These are phyloP conservation scores for Vitis riparia DNA, from an alignment of 164 flowering plant species.

Conservation along the genomic window DNA sequence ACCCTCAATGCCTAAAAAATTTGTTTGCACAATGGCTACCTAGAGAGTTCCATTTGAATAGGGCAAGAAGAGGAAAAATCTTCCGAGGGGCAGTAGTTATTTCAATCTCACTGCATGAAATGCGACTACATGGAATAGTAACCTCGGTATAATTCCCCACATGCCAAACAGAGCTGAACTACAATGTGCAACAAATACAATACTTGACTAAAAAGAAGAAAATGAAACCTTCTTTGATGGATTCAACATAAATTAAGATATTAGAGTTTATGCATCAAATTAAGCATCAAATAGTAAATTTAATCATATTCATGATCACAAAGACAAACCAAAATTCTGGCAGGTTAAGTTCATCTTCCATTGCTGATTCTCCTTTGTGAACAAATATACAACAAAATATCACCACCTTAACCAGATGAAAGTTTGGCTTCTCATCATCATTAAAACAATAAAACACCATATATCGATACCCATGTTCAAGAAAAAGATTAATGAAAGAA, in stretches of 20 bases:
- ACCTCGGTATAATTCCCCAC: background rate
- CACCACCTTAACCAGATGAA: conserved; percentile 8
- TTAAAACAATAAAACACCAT: conserved; percentile 2
- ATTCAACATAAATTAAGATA: background rate
- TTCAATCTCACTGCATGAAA: no score
- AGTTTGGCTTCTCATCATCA: background rate
- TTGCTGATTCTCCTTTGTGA: conserved; percentile 3
- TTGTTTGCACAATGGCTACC: no score
- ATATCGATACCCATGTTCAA: conserved; percentile 14
- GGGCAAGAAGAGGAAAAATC: no score
- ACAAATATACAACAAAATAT: conserved; percentile 13
- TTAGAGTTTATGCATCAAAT: background rate
- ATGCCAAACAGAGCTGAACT: background rate
- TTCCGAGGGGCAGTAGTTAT: no score
- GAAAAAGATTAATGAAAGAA: conserved; percentile 3
- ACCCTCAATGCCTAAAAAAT: no score
- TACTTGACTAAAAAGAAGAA: background rate
- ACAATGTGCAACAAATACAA: background rate
- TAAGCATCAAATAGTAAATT: background rate
- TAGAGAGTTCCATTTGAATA: no score
- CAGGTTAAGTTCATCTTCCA: conserved; percentile 3
- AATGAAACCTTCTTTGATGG: background rate
- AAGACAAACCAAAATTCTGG: background rate
- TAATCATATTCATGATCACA: background rate
- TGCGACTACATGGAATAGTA: no score